A percentile compares a stretch with the other conserved stretches of the same genome.
phyloP scores from a whole-genome alignment of 139 green algal species.

The Chlamydomonas eustigma region DNA sequence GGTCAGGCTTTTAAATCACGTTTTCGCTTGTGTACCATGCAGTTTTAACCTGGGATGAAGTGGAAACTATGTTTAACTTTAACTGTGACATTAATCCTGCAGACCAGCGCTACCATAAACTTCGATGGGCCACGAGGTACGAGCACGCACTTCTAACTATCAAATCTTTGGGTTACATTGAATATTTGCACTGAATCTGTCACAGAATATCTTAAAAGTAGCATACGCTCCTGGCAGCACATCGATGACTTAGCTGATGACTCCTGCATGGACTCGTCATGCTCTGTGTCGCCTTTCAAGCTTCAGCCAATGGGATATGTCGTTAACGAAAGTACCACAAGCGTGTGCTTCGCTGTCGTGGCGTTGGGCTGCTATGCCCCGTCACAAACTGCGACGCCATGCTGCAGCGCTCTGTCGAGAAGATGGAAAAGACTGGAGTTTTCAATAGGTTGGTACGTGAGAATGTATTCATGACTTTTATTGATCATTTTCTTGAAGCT shows the following conservation, averaged over 20 bases:
- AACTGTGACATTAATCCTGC: too few species aligned
- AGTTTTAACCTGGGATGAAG: too few species aligned
- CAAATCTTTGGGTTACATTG: too few species aligned
- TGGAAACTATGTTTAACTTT: too few species aligned
- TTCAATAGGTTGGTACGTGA: not conserved
- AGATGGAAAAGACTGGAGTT: not conserved
- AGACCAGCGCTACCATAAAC: too few species aligned
- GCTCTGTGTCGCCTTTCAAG: not conserved
- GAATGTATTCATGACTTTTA: not conserved
- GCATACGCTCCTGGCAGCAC: not conserved
- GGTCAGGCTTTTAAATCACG: too few species aligned
- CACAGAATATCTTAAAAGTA: too few species aligned
- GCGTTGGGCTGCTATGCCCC: not conserved
- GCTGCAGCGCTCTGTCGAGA: not conserved
- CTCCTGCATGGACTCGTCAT: not conserved
- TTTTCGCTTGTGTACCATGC: too few species aligned
- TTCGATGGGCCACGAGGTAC: too few species aligned
- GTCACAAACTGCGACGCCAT: not conserved
- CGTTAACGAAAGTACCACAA: not conserved
- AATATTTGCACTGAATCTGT: too few species aligned
- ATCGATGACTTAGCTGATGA: not conserved
- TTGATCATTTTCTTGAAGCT: not conserved
- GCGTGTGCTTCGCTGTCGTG: not conserved
- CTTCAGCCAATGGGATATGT: not conserved
- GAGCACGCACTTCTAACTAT: too few species aligned